phyloP scores from a whole-genome alignment of 768 basidiomycete genomes.

The Mycena kentingensis region DNA sequence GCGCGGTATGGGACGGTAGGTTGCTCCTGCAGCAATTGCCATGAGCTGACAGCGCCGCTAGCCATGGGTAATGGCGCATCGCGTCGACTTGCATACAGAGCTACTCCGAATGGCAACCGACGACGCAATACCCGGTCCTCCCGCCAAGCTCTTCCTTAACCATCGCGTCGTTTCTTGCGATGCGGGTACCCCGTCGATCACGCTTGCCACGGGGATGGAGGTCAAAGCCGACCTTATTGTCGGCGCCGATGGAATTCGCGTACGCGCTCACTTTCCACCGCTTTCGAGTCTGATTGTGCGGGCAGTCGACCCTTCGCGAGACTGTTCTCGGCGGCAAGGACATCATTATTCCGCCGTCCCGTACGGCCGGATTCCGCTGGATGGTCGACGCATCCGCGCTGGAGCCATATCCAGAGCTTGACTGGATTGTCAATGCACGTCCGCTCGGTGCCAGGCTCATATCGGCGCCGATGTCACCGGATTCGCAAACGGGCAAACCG shows the following conservation, averaged over 20 bases:
- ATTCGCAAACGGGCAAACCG: neutral
- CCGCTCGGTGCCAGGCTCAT: slow-evolving; percentile 15
- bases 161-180: slow-evolving; percentile 12
- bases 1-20: slow-evolving; percentile 7
- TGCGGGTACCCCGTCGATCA: neutral
- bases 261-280: neutral
- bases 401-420: slow-evolving; percentile 13
- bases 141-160: slow-evolving; percentile 5
- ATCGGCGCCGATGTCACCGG: slow-evolving; percentile 5
- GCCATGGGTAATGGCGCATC: slow-evolving; percentile 18
- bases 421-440: slow-evolving; percentile 15
- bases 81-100: slow-evolving; percentile 19
- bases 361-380: slow-evolving; percentile 18
- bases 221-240: slow-evolving; percentile 11
- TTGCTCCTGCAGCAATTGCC: neutral
- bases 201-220: neutral
- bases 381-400: slow-evolving; percentile 4
- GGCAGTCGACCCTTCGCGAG: slow-evolving; percentile 14
- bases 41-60: neutral
- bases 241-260: slow-evolving; percentile 19
- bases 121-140: slow-evolving; percentile 1
- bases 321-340: slow-evolving; percentile 14
- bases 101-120: slow-evolving; percentile 8
- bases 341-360: slow-evolving; percentile 4
- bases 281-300: neutral